These are phyloP conservation scores for Scheffersomyces lignicola DNA, from an alignment of 1,139 yeast species.

Conservation along the genomic window DNA sequence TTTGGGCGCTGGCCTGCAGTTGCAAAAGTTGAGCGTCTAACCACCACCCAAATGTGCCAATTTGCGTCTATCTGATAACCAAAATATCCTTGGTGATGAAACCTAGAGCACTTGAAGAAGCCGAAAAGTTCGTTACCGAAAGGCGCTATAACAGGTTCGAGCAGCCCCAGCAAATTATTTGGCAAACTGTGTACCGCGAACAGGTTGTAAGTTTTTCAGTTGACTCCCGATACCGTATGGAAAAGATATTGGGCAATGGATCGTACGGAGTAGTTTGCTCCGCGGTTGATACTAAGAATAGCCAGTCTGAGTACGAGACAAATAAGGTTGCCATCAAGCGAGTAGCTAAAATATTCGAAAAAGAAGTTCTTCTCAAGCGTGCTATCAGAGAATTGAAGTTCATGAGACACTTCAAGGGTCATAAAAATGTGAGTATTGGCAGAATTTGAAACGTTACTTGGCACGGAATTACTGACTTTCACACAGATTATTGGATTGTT, in stretches of 20 bases:
- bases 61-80: no score
- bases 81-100: no score
- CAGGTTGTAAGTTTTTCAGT: slow-evolving; percentile 55
- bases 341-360: slow-evolving; percentile 64
- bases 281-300: slow-evolving; percentile 57
- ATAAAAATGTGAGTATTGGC: slow-evolving; percentile 52
- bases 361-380: slow-evolving; percentile 64
- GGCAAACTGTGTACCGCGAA: slow-evolving; percentile 2
- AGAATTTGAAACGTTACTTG: not conserved
- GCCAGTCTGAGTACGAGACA: slow-evolving; percentile 14
- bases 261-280: slow-evolving; percentile 89
- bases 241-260: slow-evolving; percentile 76
- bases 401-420: slow-evolving; percentile 80
- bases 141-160: slow-evolving; percentile 2
- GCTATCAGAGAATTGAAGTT: slow-evolving; percentile 78
- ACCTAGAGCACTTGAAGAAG: no score
- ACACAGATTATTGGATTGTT: slow-evolving; percentile 61
- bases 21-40: slow-evolving; percentile 4
- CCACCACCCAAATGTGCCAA: no score
- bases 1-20: not conserved
- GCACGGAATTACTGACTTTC: slow-evolving; percentile 3
- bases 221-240: slow-evolving; percentile 63
- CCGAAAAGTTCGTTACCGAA: no score
- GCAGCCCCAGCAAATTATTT: not conserved
- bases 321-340: slow-evolving; percentile 69